Evolutionary conservation across 768 basidiomycete genomes (phyloP).

Genomic region (Phlegmacium glaucopus): DNA sequence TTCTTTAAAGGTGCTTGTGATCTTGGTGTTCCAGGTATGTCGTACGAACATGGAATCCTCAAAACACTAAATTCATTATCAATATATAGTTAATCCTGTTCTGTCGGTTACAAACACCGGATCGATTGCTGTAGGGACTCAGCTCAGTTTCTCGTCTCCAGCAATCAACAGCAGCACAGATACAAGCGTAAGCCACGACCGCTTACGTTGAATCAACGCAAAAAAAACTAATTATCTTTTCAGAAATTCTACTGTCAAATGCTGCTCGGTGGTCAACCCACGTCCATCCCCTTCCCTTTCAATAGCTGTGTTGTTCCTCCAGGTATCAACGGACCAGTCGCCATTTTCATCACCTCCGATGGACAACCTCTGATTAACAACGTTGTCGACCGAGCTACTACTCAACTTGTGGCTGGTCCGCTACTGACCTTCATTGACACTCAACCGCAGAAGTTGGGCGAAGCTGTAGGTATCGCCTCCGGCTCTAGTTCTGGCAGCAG

Average conservation of each 20-base stretch:
- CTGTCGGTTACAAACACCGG: slow-evolving; percentile 64
- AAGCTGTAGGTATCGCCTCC: slow-evolving; percentile 33
- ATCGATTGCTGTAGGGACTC: slow-evolving; percentile 52
- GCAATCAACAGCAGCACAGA: slow-evolving; percentile 51
- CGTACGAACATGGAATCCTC: not conserved
- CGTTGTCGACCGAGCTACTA: slow-evolving; percentile 50
- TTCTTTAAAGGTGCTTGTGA: slow-evolving; percentile 70
- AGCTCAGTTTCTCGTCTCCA: slow-evolving; percentile 55
- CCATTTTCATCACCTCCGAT: slow-evolving; percentile 65
- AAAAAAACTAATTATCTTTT: not conserved
- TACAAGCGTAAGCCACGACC: slow-evolving; percentile 32
- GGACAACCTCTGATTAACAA: slow-evolving; percentile 61
- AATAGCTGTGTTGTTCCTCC: slow-evolving; percentile 59
- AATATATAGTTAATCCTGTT: slow-evolving; percentile 48
- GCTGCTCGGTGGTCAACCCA: slow-evolving; percentile 57
- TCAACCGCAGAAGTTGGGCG: slow-evolving; percentile 45
- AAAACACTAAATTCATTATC: not conserved
- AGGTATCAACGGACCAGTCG: slow-evolving; percentile 72
- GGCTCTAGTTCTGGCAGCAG: slow-evolving; percentile 1
- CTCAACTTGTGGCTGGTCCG: slow-evolving; percentile 68
- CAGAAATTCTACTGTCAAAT: slow-evolving; percentile 73
- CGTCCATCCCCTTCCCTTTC: slow-evolving; percentile 57
- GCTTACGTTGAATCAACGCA: not conserved
- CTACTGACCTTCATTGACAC: slow-evolving; percentile 64
- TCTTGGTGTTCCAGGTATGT: slow-evolving; percentile 51